Conservation (phyloP, 1,139 yeast genomes). For the Suhomyces wounanorum region DNA sequence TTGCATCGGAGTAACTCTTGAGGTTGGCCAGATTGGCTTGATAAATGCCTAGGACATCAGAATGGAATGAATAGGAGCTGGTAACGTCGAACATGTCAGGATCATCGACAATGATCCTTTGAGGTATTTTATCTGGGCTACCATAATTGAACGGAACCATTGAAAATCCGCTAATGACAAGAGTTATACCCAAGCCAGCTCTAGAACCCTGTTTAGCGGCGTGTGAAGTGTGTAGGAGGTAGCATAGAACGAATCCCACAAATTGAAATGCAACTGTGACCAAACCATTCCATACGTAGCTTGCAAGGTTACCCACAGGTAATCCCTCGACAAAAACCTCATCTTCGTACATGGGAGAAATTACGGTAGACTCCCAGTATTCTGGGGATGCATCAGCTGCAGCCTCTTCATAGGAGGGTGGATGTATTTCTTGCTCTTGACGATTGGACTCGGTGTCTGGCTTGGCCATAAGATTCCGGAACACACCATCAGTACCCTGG, state of each 20-base stretch:
- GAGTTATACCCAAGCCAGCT: conserved; percentile 87
- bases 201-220: conserved; percentile 97
- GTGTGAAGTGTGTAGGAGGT: conserved; percentile 90
- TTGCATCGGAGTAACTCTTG: conserved; percentile 20
- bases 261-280: conserved; percentile 91
- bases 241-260: conserved; percentile 89
- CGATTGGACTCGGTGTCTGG: conserved; percentile 57
- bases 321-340: conserved; percentile 93
- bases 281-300: conserved; percentile 85
- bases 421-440: conserved; percentile 49
- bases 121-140: conserved; percentile 36
- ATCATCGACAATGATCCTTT: conserved; percentile 52
- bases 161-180: conserved; percentile 73
- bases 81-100: conserved; percentile 59
- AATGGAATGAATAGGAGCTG: conserved; percentile 32
- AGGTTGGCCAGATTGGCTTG: conserved; percentile 14
- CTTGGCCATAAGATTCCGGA: conserved; percentile 86
- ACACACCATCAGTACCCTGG: conserved; percentile 83
- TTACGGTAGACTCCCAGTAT: conserved; percentile 90
- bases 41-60: conserved; percentile 52
- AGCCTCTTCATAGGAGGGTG: conserved; percentile 96
- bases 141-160: conserved; percentile 66
- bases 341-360: conserved; percentile 80
- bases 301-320: conserved; percentile 92
- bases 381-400: conserved; percentile 95